Base-by-base conservation (phyloP, 371 early-diverging fungal species). In the Mortierella sp. region DNA sequence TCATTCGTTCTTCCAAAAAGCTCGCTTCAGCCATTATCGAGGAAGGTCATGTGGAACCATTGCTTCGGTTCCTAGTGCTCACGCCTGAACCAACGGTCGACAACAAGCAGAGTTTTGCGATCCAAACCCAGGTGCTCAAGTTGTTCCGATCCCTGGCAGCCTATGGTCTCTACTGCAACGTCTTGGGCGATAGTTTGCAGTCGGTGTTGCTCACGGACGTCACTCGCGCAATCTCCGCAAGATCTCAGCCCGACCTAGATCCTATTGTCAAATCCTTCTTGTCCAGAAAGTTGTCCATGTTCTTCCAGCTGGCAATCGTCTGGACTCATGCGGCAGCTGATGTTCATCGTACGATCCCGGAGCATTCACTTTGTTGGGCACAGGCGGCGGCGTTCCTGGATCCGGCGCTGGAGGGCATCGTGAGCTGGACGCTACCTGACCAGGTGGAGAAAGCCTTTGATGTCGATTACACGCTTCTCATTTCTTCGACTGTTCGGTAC, bases 301-400 rank as follows among this genome's bases (percentile, higher is more conserved):
- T 89, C 77, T 81, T 76, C 32, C 91, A 91, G 88, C 71, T 92
- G 1, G 87, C 84, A 29, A 79, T 87, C 2, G 86, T 80, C 6
- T 82, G 90, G 73, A 77, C 80, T 21, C 89, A 92, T 81, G 89
- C 89, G 18, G 91, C 91, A 3, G 91, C 90, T 7, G 92, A 93
- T 80, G 91, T 89, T 24, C 93, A 92, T 73, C 88, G 89, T 43
- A 91, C 91, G 0, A 81, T 82, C 3, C 93, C 93, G 29, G 90
- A 89, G 54, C 92, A 92, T 77, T 90, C 90, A 2, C 89, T 93
- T 38, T 90, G 88, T 35, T 93, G 93, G 93, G 90, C 90, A 70
- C 92, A 93, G 71, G 89, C 91, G 0, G 88, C 88, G 0, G 89
- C 91, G 3, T 92, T 90, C 68, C 48, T 87, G 71, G 81, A 81